These are phyloP conservation scores for Linnemannia schmuckeri DNA, from an alignment of 192 early-diverging fungal genomes.

Conservation along the genomic window DNA sequence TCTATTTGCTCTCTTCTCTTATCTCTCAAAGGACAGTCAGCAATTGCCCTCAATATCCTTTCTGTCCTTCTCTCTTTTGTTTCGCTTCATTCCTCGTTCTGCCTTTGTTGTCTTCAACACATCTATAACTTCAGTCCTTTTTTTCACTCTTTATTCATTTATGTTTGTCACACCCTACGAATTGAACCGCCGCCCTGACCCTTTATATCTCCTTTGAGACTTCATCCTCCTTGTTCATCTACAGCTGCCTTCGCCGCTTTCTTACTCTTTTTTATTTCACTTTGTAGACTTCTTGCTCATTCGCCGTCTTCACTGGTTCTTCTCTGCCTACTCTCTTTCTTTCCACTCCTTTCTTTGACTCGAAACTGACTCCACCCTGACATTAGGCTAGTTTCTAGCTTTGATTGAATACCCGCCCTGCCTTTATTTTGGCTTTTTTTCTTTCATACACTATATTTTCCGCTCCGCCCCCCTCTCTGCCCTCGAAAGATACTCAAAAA, in stretches of 20 bases:
- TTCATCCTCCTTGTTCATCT: not conserved
- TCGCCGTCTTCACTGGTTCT: not conserved
- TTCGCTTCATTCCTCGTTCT: too few species aligned
- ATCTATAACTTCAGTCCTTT: too few species aligned
- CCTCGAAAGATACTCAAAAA: not conserved
- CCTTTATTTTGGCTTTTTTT: not conserved
- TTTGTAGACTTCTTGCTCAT: not conserved
- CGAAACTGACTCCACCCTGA: not conserved
- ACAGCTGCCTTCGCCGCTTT: not conserved
- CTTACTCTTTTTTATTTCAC: too few species aligned
- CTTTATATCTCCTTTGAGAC: too few species aligned
- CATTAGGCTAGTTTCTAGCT: not conserved
- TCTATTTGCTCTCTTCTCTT: not conserved
- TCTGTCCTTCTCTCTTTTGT: not conserved
- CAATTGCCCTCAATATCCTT: not conserved
- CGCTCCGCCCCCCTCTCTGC: not conserved
- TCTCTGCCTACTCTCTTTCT: not conserved
- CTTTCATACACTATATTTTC: not conserved
- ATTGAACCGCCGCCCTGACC: not conserved
- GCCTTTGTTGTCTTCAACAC: not conserved
- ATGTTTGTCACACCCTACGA: not conserved
- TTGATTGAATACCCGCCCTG: not conserved
- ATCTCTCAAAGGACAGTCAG: not conserved
- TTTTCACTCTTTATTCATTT: not conserved
- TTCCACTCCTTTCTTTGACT: not conserved